phyloP scores from a whole-genome alignment of 371 early-diverging fungal genomes.

The Mucor velutinosus region DNA sequence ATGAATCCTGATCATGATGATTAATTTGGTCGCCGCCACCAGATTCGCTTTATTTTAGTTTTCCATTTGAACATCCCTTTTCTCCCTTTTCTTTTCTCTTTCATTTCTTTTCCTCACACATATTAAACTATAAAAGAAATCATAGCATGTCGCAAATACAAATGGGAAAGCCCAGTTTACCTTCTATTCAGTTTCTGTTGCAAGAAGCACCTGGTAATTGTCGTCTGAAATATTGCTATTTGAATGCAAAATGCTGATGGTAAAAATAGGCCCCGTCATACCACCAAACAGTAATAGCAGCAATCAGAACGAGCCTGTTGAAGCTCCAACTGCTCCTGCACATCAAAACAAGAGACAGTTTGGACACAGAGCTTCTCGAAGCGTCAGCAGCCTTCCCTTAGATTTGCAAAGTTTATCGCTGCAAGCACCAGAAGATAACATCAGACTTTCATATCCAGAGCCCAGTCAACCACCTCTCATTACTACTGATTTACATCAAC shows the following conservation, averaged over 20 bases:
- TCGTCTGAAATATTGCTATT: not conserved
- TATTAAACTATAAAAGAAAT: not conserved
- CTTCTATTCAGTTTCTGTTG: constrained; percentile 37
- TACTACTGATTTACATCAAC: not conserved
- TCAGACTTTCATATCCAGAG: not conserved
- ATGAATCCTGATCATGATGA: not conserved
- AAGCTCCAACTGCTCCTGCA: not conserved
- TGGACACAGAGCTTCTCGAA: constrained; percentile 18
- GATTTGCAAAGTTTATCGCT: constrained; percentile 28
- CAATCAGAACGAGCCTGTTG: not conserved
- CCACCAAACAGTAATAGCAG: not conserved
- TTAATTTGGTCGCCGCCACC: not conserved
- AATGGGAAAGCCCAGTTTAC: constrained; percentile 33
- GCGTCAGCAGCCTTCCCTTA: constrained; percentile 24
- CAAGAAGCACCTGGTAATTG: constrained; percentile 18
- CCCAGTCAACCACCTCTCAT: not conserved
- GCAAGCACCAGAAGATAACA: constrained; percentile 10
- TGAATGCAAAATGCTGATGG: not conserved
- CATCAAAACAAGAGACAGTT: constrained; percentile 12
- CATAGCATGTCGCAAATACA: constrained; percentile 1
- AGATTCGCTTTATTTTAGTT: not conserved
- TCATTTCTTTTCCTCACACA: not conserved
- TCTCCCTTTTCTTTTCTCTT: not conserved
- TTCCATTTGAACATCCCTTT: not conserved
- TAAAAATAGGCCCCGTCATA: not conserved